These are phyloP conservation scores for Backusella circina DNA, from an alignment of 192 early-diverging fungal genomes.

Conservation along the genomic window DNA sequence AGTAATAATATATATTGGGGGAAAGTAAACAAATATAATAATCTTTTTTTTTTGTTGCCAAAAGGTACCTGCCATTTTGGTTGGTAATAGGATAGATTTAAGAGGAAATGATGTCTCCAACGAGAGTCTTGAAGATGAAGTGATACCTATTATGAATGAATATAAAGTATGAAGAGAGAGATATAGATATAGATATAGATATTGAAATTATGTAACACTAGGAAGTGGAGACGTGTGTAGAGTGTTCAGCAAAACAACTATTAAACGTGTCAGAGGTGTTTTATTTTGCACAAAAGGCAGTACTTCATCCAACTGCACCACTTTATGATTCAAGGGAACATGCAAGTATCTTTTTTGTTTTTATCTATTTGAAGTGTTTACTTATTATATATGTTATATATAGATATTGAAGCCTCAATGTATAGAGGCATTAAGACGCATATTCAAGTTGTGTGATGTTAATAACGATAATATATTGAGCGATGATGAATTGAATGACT, in stretches of 20 bases:
- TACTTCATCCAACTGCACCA: slow-evolving; percentile 93
- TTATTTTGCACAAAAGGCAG: slow-evolving; percentile 99
- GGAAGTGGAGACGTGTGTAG: slow-evolving; percentile 99
- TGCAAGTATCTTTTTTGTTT: slow-evolving; percentile 34
- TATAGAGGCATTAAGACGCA: slow-evolving; percentile 85
- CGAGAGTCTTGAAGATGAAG: slow-evolving; percentile 86
- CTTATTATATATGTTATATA: not conserved
- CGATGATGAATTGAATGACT: slow-evolving; percentile 94
- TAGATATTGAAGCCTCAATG: slow-evolving; percentile 82
- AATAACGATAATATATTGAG: slow-evolving; percentile 91
- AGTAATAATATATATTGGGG: slow-evolving; percentile 47
- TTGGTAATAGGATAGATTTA: slow-evolving; percentile 90
- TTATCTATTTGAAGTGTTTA: not conserved
- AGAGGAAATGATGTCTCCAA: slow-evolving; percentile 78
- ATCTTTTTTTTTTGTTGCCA: too few relatives aligned
- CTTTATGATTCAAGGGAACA: slow-evolving; percentile 95
- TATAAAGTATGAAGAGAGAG: slow-evolving; percentile 67
- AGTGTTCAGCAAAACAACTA: slow-evolving; percentile 92
- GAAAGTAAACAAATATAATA: too few relatives aligned
- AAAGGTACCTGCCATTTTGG: slow-evolving; percentile 87
- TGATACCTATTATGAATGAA: slow-evolving; percentile 98
- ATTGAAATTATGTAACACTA: slow-evolving; percentile 19
- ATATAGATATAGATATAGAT: not conserved
- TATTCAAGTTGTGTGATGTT: slow-evolving; percentile 92
- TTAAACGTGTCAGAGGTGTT: slow-evolving; percentile 98